Base-by-base conservation (phyloP, 23 red algal species). In the Gracilaria domingensis region DNA sequence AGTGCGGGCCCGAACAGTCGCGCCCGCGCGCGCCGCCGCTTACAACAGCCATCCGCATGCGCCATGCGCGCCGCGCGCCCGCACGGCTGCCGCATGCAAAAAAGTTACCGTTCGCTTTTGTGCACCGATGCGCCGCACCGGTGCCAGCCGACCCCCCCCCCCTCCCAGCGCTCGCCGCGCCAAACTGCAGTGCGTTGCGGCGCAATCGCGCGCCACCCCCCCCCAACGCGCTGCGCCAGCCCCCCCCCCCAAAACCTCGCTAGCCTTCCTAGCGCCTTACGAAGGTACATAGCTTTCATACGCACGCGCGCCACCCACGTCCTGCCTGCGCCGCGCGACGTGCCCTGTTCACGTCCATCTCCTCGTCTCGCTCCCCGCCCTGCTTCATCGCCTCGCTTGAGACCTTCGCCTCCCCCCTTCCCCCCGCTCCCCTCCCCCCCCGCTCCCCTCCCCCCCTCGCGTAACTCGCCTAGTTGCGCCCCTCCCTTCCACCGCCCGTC, bases 1-100 rank as follows among this genome's bases (percentile, higher is more conserved):
- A 30, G 59, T 62, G 59, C 54, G 54, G 54, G 59, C 59, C 59
- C 59, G 26, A 62, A 62, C 59, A 62, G 59, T 30, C 59, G 59
- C 26, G 59, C n/a, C n/a, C n/a, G n/a, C n/a, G n/a, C n/a, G n/a
- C n/a, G n/a, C n/a, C n/a, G n/a, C n/a, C n/a, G n/a, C n/a, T n/a
- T n/a, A n/a, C n/a, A n/a, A n/a, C n/a, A n/a, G n/a, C n/a, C n/a
- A n/a, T n/a, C n/a, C n/a, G n/a, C n/a, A n/a, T n/a, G 59, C 59
- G 59, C 4, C 59, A 62, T 55, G 51, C 51, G 59, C 13, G 59
- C 24, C 59, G 59, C 9, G n/a, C n/a, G n/a, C n/a, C n/a, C n/a
- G 59, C 59, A 62, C 59, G 24, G 59, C 59, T 62, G 59, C 59
- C 59, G 29, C 16, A 37, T 69, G 64, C 64, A 69, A 37, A 3